Evolutionary conservation across 148 eudicot species (phyloP).

Genomic region (Fagopyrum esculentum): DNA sequence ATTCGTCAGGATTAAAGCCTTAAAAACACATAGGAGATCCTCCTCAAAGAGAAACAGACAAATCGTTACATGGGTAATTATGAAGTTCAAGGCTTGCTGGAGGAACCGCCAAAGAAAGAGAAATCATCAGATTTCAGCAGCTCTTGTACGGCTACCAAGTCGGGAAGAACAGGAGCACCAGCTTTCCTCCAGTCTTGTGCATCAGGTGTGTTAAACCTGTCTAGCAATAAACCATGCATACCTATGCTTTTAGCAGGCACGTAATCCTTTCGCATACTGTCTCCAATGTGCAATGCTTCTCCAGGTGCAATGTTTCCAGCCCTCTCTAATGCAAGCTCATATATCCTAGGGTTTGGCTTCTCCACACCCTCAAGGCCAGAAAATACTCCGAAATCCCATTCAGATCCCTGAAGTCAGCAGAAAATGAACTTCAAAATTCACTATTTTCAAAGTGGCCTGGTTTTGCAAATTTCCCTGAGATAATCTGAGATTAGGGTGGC

Average conservation of each 20-base stretch:
- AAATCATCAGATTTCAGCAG: slow-evolving; percentile 46
- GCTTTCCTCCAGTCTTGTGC: slow-evolving; percentile 73
- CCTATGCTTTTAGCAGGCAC: slow-evolving; percentile 79
- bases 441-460: background rate
- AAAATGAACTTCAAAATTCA: no score
- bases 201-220: slow-evolving; percentile 81
- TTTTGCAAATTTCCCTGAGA: background rate
- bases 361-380: slow-evolving; percentile 96
- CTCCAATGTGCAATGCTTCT: slow-evolving; percentile 81
- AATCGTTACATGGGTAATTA: background rate
- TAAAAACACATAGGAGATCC: background rate
- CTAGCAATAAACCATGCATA: slow-evolving; percentile 79
- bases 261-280: slow-evolving; percentile 85
- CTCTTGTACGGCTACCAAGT: slow-evolving; percentile 58
- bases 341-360: slow-evolving; percentile 80
- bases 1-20: background rate
- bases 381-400: slow-evolving; percentile 95
- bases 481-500: background rate
- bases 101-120: slow-evolving; percentile 3
- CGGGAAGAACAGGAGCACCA: slow-evolving; percentile 72
- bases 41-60: background rate
- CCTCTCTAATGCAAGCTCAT: slow-evolving; percentile 72
- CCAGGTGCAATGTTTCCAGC: slow-evolving; percentile 77
- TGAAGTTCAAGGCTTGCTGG: background rate
- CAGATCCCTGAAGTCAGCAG: slow-evolving; percentile 50